Evolutionary conservation across 768 basidiomycete species (phyloP).

Genomic region (Suillus subaureus): DNA sequence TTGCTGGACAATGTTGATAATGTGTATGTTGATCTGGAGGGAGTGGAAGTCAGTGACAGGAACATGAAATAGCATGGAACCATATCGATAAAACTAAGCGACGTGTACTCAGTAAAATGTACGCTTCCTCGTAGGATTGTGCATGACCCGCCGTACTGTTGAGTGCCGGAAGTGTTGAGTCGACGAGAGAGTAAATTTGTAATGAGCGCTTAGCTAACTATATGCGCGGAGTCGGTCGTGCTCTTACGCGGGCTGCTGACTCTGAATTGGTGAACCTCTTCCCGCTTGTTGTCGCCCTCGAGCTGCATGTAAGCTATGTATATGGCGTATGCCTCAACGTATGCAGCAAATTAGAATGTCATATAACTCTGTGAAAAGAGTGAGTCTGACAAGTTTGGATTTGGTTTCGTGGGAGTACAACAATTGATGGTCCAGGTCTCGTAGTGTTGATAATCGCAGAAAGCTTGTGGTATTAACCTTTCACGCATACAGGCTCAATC

Average conservation of each 20-base stretch:
- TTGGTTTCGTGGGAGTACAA: background rate
- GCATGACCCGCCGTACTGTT: background rate
- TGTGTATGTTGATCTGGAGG: background rate
- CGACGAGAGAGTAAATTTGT: background rate
- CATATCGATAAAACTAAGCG: background rate
- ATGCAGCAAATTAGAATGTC: background rate
- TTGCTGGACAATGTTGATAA: background rate
- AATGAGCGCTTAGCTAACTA: background rate
- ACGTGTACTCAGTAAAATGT: background rate
- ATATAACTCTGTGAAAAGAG: background rate
- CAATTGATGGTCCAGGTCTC: background rate
- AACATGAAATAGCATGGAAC: background rate
- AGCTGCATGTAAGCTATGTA: background rate
- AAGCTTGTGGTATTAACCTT: background rate
- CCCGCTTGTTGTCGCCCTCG: background rate
- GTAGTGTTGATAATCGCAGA: background rate
- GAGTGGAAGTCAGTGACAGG: background rate
- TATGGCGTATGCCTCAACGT: background rate
- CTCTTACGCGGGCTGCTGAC: slow-evolving; percentile 1
- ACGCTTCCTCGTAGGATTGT: background rate
- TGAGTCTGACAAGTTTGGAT: background rate
- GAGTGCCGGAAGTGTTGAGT: background rate
- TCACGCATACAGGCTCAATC: background rate
- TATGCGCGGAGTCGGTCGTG: background rate
- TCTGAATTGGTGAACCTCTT: background rate